These are phyloP conservation scores for Phytophthora sp. DNA, from an alignment of 352 stramenopile species.

Conservation along the genomic window DNA sequence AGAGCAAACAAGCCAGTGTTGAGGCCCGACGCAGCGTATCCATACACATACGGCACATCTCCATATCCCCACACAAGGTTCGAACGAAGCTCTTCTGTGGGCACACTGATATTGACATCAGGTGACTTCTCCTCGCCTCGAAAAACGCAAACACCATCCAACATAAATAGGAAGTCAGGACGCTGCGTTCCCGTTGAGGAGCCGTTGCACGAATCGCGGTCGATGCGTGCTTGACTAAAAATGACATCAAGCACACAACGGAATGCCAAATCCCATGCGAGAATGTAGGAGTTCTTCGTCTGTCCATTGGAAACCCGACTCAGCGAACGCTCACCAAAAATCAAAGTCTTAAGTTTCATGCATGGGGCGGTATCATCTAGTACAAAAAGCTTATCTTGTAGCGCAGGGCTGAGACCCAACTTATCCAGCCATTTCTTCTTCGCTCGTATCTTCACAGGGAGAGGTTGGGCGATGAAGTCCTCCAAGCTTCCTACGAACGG, in stretches of 20 bases:
- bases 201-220: constrained; percentile 6
- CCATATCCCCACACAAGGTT: constrained; percentile 19
- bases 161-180: constrained; percentile 18
- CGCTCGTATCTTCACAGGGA: constrained; percentile 16
- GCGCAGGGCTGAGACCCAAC: not conserved
- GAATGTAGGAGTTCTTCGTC: constrained; percentile 8
- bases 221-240: constrained; percentile 11
- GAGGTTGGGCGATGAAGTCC: not conserved
- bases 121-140: constrained; percentile 15
- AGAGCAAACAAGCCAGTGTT: constrained; percentile 10
- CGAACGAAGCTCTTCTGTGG: constrained; percentile 2
- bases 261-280: constrained; percentile 4
- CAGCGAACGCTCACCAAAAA: constrained; percentile 5
- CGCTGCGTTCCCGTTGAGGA: not conserved
- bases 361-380: constrained; percentile 2
- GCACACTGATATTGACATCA: constrained; percentile 9
- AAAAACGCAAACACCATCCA: constrained; percentile 23
- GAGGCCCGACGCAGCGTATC: constrained; percentile 20
- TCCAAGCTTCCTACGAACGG: not conserved
- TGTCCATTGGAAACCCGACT: not conserved
- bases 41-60: constrained; percentile 21
- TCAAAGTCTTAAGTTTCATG: constrained; percentile 5
- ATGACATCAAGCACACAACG: constrained; percentile 7
- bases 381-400: constrained; percentile 15
- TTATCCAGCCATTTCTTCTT: constrained; percentile 3